phyloP scores from a whole-genome alignment of 2,329 filamentous ascomycete species.

The Fusarium sp. region DNA sequence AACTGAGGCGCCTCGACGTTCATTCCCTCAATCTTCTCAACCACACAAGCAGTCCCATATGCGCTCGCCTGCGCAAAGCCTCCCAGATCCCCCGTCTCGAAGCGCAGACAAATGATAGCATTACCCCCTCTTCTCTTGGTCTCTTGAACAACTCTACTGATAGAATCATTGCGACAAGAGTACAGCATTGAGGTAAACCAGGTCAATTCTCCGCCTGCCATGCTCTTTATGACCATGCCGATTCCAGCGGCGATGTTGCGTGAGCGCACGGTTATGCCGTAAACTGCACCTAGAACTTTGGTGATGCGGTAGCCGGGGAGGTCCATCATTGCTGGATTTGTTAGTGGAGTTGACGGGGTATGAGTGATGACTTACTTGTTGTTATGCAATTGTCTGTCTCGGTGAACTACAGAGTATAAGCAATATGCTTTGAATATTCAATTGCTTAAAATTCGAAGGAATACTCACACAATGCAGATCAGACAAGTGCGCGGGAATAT shows the following conservation, averaged over 20 bases:
- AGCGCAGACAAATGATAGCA: slow-evolving; percentile 69
- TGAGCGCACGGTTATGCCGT: slow-evolving; percentile 67
- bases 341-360: not conserved
- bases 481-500: slow-evolving; percentile 56
- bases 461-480: slow-evolving; percentile 62
- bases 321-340: slow-evolving; percentile 66
- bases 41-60: slow-evolving; percentile 69
- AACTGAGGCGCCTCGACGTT: slow-evolving; percentile 47
- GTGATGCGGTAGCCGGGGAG: slow-evolving; percentile 71
- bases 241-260: slow-evolving; percentile 70
- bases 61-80: slow-evolving; percentile 70
- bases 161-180: slow-evolving; percentile 69
- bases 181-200: slow-evolving; percentile 72
- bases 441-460: not conserved
- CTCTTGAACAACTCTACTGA: slow-evolving; percentile 67
- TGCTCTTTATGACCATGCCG: slow-evolving; percentile 67
- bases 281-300: slow-evolving; percentile 68
- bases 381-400: slow-evolving; percentile 73
- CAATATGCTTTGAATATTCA: not conserved
- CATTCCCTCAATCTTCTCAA: slow-evolving; percentile 65
- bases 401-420: slow-evolving; percentile 53
- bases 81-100: slow-evolving; percentile 67
- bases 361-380: slow-evolving; percentile 55
- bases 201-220: slow-evolving; percentile 69
- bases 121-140: slow-evolving; percentile 70